A percentile compares a stretch with the other conserved stretches of the same genome.
Conservation (phyloP, 495 filamentous ascomycete species). For the Neurospora tetrasperma region DNA sequence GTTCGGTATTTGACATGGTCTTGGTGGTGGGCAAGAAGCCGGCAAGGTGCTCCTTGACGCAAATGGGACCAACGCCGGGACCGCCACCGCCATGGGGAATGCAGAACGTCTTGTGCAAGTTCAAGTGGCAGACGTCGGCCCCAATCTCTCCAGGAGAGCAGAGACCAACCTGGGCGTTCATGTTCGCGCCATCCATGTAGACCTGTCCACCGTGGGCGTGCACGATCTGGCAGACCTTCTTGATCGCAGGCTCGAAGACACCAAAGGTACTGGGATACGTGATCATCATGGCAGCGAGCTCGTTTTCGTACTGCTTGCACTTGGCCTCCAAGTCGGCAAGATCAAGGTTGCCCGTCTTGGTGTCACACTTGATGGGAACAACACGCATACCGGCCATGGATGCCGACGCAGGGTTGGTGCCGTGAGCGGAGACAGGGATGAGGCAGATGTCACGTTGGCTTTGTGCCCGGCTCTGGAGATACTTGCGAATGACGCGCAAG, state of each 20-base stretch:
- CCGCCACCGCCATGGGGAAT: slow-evolving; percentile 96
- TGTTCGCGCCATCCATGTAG: slow-evolving; percentile 99
- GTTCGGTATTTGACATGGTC: slow-evolving; percentile 20
- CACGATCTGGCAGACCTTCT: slow-evolving; percentile 75
- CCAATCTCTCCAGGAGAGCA: slow-evolving; percentile 97
- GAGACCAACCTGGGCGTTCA: slow-evolving; percentile 97
- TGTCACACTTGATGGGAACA: slow-evolving; percentile 85
- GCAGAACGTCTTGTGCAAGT: slow-evolving; percentile 98
- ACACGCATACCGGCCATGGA: slow-evolving; percentile 98
- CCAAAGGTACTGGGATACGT: slow-evolving; percentile 97
- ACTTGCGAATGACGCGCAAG: slow-evolving; percentile 85
- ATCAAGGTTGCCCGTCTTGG: slow-evolving; percentile 82
- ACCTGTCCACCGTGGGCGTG: slow-evolving; percentile 88
- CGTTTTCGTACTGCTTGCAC: slow-evolving; percentile 73
- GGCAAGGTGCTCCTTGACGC: slow-evolving; percentile 73
- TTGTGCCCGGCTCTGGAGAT: slow-evolving; percentile 52
- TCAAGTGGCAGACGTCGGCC: slow-evolving; percentile 95
- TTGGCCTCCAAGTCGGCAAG: slow-evolving; percentile 77
- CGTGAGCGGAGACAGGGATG: slow-evolving; percentile 94
- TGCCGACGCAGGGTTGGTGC: slow-evolving; percentile 93
- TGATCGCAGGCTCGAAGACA: slow-evolving; percentile 88
- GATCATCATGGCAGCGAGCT: slow-evolving; percentile 94
- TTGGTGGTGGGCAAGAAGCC: slow-evolving; percentile 73
- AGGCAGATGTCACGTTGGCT: slow-evolving; percentile 84
- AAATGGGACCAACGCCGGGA: slow-evolving; percentile 91